phyloP scores from a whole-genome alignment of 345 rosid species.

The Physaria fendleri region DNA sequence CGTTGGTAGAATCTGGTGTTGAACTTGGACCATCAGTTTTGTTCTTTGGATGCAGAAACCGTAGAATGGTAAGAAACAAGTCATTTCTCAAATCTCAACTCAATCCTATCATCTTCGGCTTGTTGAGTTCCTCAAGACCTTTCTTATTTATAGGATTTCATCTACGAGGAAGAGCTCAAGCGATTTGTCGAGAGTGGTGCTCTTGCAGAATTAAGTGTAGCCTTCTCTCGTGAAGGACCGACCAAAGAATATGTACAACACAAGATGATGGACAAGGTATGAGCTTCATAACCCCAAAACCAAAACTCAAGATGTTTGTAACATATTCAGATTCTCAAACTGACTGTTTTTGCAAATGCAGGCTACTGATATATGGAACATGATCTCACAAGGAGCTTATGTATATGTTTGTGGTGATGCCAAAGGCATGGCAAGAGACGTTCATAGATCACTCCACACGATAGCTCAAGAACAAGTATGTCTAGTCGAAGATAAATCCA shows the following conservation, averaged over 20 bases:
- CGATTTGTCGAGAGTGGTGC: conserved; percentile 61
- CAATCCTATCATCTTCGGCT: not conserved
- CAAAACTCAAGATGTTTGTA: not conserved
- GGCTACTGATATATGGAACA: conserved; percentile 82
- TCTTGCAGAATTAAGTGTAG: conserved; percentile 68
- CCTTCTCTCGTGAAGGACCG: conserved; percentile 96
- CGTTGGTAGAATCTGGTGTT: conserved; percentile 61
- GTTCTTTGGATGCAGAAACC: conserved; percentile 96
- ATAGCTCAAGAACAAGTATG: conserved; percentile 82
- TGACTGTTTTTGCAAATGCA: conserved; percentile 14
- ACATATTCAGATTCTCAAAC: not conserved
- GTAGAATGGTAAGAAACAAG: conserved; percentile 51
- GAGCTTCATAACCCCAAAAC: not conserved
- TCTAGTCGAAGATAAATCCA: not conserved
- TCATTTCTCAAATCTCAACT: conserved; percentile 2
- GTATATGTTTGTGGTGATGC: conserved; percentile 98
- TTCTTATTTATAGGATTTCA: conserved; percentile 54
- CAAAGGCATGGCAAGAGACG: conserved; percentile 98
- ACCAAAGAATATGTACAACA: conserved; percentile 96
- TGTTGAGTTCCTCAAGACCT: conserved; percentile 7
- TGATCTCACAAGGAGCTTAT: conserved; percentile 74
- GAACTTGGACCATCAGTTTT: conserved; percentile 75
- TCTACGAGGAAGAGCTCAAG: conserved; percentile 82
- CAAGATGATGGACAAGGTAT: conserved; percentile 78
- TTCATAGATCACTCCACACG: conserved; percentile 82